A percentile compares a stretch with the other conserved stretches of the same genome.
These are phyloP conservation scores for Diddensiella transvaalensis DNA, from an alignment of 805 yeast genomes.

Conservation along the genomic window DNA sequence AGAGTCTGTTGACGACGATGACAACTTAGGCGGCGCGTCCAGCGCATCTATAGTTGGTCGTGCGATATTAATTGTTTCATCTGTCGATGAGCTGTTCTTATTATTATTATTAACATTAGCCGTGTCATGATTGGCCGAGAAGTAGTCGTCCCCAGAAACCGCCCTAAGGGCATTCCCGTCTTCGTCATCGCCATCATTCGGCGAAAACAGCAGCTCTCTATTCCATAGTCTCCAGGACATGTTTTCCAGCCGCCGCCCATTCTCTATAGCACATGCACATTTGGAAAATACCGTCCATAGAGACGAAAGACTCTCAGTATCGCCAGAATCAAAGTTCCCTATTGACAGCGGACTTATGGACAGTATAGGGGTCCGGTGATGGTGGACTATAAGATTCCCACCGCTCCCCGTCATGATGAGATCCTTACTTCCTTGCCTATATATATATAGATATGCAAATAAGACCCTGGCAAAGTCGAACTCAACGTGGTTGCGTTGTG, in stretches of 20 bases:
- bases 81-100: background rate
- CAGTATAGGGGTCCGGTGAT: conserved; percentile 11
- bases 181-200: background rate
- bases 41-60: background rate
- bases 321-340: conserved; percentile 26
- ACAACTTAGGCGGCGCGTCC: conserved; percentile 2
- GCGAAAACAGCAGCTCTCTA: conserved; percentile 22
- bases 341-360: conserved; percentile 17
- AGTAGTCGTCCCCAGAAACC: background rate
- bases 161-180: background rate
- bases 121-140: background rate
- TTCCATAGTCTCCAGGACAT: conserved; percentile 39
- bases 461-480: background rate
- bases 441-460: background rate
- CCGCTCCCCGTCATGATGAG: background rate
- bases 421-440: background rate
- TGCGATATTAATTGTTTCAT: background rate
- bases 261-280: conserved; percentile 34
- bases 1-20: conserved; percentile 12
- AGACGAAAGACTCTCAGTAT: conserved; percentile 26
- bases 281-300: conserved; percentile 36
- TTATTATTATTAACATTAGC: background rate
- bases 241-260: conserved; percentile 38
- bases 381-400: background rate
- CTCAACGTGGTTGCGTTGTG: too few species aligned